Base-by-base conservation (phyloP, 2,329 filamentous ascomycete species). In the Pseudogymnoascus sp. region DNA sequence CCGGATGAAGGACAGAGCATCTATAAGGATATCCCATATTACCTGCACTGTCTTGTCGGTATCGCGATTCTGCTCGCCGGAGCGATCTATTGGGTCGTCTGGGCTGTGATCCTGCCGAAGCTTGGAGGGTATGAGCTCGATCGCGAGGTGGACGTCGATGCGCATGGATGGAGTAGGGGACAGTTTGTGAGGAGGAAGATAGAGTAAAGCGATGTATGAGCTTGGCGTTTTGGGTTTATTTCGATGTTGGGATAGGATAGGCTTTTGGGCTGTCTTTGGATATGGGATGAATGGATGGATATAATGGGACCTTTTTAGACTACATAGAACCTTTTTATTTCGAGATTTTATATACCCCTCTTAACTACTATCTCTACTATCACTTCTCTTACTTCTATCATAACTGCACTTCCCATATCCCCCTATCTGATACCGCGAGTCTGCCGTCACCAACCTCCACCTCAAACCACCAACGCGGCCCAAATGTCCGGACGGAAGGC, bases 121-220 rank as follows among this genome's bases (percentile, higher is more conserved):
- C 64, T 84, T 33, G 82, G 82, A 12, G 69, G 69, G 0, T 85
- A 88, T 68, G 77, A 82, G 67, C 76, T 89, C 8, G 77, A 84
- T 2, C 78, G 81, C 62, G 80, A 85, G 72, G 77, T 75, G 0
- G 71, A 79, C 1, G 72, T 87, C 6, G 82, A 84, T 64, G 78
- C 82, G 42, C 85, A 88, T 70, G 84, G 85, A 1, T 88, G 85
- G 85, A 84, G 84, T 67, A 76, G 82, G 33, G 83, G 75, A 61
- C 77, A 82, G 2, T 86, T 86, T 69, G 75, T 71, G 69, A 68
- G 45, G 45, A 52, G 25, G 25, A 52, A 52, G 45, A 52, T 52
- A 12, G 45, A 52, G 45, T 52, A 30, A n/a, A 52, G 25, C 25
- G 45, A 5, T 30, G 4, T 7, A 52, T 30, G 6, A 16, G 42